Percentiles rank a stretch among this genome's conserved stretches.
Evolutionary conservation across 169 alveolate genomes (phyloP).

Genomic region (Gregarina niphandrodes): DNA sequence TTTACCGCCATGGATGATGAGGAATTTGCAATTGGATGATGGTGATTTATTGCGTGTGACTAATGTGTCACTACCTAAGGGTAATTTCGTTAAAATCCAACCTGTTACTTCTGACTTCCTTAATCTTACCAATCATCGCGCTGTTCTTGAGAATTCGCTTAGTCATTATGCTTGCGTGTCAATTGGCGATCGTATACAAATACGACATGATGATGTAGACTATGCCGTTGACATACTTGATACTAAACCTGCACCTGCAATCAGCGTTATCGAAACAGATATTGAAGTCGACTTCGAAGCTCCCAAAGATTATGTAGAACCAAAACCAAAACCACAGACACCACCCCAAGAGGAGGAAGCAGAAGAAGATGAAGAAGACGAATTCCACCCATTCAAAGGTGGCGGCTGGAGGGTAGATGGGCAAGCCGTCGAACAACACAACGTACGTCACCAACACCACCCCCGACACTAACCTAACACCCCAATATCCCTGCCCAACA

Average conservation of each 20-base stretch:
- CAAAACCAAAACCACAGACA: too few species aligned
- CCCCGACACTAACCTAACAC: too few species aligned
- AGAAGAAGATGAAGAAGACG: too few species aligned
- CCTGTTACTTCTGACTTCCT: conserved; percentile 59
- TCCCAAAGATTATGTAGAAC: conserved; percentile 37
- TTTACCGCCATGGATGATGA: conserved; percentile 69
- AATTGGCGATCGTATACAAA: conserved; percentile 51
- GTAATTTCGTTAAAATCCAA: conserved; percentile 54
- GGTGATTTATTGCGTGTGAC: conserved; percentile 44
- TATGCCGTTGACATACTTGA: conserved; percentile 46
- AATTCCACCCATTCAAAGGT: too few species aligned
- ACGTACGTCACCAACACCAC: too few species aligned
- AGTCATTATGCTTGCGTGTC: conserved; percentile 43
- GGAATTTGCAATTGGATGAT: conserved; percentile 40
- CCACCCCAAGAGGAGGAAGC: too few species aligned
- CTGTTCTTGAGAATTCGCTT: conserved; percentile 26
- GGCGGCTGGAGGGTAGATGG: too few species aligned
- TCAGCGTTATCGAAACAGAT: conserved; percentile 64
- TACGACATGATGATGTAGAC: conserved; percentile 32
- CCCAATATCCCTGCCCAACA: too few species aligned
- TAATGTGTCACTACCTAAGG: conserved; percentile 46
- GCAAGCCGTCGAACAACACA: too few species aligned
- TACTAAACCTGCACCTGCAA: conserved; percentile 23
- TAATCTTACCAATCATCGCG: conserved; percentile 58
- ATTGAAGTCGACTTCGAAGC: conserved; percentile 64